Conservation (phyloP, 169 alveolate species). For the Plasmodium gonderi region DNA sequence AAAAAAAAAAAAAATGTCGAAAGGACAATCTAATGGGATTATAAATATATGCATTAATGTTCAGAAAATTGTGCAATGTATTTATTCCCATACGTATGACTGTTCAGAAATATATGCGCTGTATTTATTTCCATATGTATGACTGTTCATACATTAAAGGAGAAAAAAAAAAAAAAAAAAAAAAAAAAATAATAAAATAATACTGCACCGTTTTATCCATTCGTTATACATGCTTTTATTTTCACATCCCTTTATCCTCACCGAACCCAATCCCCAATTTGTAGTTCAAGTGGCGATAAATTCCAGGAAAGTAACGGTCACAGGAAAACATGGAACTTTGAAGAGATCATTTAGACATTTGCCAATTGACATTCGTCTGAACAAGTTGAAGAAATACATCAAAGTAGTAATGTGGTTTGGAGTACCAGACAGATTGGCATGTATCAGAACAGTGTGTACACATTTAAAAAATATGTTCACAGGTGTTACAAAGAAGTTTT, state of each 20-base stretch:
- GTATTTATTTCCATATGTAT: too few relatives aligned
- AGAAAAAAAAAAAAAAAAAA: too few relatives aligned
- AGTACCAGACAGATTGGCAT: slow-evolving; percentile 93
- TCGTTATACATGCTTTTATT: too few relatives aligned
- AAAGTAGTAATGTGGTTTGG: slow-evolving; percentile 96
- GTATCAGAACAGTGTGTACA: slow-evolving; percentile 95
- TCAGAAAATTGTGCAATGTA: too few relatives aligned
- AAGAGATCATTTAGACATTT: slow-evolving; percentile 96
- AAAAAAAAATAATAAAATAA: too few relatives aligned
- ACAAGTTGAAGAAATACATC: slow-evolving; percentile 91
- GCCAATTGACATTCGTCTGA: slow-evolving; percentile 94
- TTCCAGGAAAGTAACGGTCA: slow-evolving; percentile 96
- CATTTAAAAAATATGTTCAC: slow-evolving; percentile 97
- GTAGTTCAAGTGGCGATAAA: slow-evolving; percentile 92
- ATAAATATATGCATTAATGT: too few relatives aligned
- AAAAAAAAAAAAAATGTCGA: too few relatives aligned
- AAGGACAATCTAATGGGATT: too few relatives aligned
- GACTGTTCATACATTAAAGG: too few relatives aligned
- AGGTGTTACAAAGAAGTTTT: slow-evolving; percentile 97
- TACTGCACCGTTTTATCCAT: background rate
- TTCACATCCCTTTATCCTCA: too few relatives aligned
- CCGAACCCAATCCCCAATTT: background rate
- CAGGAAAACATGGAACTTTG: slow-evolving; percentile 98
- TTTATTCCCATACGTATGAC: too few relatives aligned
- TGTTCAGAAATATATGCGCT: too few relatives aligned